These are phyloP conservation scores for Coprinopsis cinerea DNA, from an alignment of 768 basidiomycete genomes.

Conservation along the genomic window DNA sequence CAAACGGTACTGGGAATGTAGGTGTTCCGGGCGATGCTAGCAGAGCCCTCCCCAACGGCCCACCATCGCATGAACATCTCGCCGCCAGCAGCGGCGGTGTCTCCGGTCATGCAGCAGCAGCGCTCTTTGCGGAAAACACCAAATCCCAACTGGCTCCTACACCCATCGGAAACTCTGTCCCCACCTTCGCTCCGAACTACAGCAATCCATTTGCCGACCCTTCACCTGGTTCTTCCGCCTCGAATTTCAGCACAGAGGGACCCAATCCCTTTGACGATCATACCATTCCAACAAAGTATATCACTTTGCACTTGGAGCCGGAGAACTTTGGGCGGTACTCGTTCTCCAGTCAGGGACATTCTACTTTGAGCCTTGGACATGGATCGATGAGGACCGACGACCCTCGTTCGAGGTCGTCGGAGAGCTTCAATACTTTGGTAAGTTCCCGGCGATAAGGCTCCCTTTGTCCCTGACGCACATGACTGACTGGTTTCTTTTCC, in stretches of 20 bases:
- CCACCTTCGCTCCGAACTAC: too few species aligned
- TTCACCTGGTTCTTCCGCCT: background rate
- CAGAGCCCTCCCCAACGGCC: background rate
- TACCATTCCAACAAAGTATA: conserved; percentile 5
- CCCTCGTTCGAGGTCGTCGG: too few species aligned
- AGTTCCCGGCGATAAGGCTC: too few species aligned
- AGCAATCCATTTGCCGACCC: conserved; percentile 5
- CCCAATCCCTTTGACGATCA: conserved; percentile 3
- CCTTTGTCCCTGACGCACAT: too few species aligned
- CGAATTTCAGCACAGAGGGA: background rate
- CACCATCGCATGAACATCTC: background rate
- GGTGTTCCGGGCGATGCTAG: background rate
- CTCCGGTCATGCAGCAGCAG: too few species aligned
- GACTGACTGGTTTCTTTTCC: too few species aligned
- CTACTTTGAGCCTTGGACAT: too few species aligned
- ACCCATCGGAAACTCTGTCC: too few species aligned
- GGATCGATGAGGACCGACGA: too few species aligned
- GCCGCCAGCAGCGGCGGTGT: too few species aligned
- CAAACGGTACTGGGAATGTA: background rate
- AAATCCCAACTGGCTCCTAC: background rate
- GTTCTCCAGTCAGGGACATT: background rate
- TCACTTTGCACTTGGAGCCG: background rate
- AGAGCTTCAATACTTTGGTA: too few species aligned
- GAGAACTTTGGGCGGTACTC: conserved; percentile 1
- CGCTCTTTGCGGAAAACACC: background rate